Evolutionary conservation across 179 eudicot species (phyloP).

Genomic region (Spergularia azorica): DNA sequence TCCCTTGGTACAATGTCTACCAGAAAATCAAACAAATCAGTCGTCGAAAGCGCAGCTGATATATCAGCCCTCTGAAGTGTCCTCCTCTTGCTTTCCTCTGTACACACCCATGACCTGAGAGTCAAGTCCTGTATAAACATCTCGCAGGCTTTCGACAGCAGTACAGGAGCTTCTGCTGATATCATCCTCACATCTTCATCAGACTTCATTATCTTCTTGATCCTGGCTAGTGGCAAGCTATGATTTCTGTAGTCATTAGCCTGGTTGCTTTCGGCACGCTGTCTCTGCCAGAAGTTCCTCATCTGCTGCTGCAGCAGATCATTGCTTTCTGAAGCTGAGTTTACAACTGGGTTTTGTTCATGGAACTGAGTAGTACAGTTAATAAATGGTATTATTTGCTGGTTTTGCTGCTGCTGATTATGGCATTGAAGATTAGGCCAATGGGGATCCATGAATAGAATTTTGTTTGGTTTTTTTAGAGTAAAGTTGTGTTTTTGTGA

Average conservation of each 20-base stretch:
- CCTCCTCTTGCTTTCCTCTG: slow-evolving; percentile 57
- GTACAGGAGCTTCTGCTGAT: slow-evolving; percentile 63
- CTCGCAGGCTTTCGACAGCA: slow-evolving; percentile 60
- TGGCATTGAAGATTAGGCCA: slow-evolving; percentile 12
- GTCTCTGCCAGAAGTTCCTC: slow-evolving; percentile 49
- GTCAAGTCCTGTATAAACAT: slow-evolving; percentile 63
- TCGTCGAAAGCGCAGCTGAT: slow-evolving; percentile 52
- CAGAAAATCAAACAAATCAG: slow-evolving; percentile 61
- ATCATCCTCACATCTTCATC: slow-evolving; percentile 65
- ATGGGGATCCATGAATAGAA: slow-evolving; percentile 25
- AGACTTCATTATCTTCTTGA: slow-evolving; percentile 66
- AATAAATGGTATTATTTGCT: slow-evolving; percentile 2
- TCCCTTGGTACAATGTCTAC: slow-evolving; percentile 65
- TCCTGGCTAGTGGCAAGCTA: slow-evolving; percentile 63
- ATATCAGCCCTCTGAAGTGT: slow-evolving; percentile 64
- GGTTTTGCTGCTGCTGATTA: slow-evolving; percentile 10
- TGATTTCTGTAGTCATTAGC: slow-evolving; percentile 50
- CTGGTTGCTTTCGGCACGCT: slow-evolving; percentile 45
- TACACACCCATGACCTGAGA: slow-evolving; percentile 51
- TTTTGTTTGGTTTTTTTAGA: not conserved
- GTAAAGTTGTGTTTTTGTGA: not conserved
- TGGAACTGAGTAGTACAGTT: not conserved
- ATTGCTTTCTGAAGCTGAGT: not conserved
- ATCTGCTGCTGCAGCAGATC: slow-evolving; percentile 34
- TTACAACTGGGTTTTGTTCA: not conserved